These are phyloP conservation scores for Geranium incanum DNA, from an alignment of 441 rosid genomes.

Conservation along the genomic window DNA sequence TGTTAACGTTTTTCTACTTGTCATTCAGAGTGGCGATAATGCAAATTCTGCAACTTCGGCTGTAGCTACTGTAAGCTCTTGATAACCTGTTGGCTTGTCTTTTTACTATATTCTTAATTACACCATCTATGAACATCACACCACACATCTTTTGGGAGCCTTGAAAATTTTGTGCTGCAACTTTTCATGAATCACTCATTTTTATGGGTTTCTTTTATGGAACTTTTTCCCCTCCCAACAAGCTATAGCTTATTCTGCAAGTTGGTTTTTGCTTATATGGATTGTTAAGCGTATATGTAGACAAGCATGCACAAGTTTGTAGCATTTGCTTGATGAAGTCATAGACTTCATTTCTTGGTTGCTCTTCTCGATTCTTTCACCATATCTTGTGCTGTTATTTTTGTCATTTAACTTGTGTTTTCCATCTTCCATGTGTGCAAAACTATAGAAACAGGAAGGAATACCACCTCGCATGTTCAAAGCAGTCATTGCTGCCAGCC, in stretches of 20 bases:
- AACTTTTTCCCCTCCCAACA: too few species aligned
- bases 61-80: constrained; percentile 42
- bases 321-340: not conserved
- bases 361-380: not conserved
- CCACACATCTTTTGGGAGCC: not conserved
- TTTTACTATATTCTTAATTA: not conserved
- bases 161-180: not conserved
- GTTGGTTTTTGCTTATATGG: not conserved
- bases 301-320: not conserved
- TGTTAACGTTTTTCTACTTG: constrained; percentile 12
- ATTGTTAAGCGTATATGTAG: not conserved
- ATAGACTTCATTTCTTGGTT: not conserved
- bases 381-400: not conserved
- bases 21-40: constrained; percentile 36
- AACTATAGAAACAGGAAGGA: constrained; percentile 76
- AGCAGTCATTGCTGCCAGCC: constrained; percentile 85
- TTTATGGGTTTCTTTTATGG: not conserved
- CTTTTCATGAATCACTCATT: not conserved
- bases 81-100: too few species aligned
- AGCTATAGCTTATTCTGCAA: not conserved
- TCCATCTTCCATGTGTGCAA: constrained; percentile 16
- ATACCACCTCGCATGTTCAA: constrained; percentile 96
- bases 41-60: constrained; percentile 26
- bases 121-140: not conserved
- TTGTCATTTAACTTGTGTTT: not conserved